A percentile compares a stretch with the other conserved stretches of the same genome.
Conservation (phyloP, 2,329 filamentous ascomycete species). For the Tothia fuscella region DNA sequence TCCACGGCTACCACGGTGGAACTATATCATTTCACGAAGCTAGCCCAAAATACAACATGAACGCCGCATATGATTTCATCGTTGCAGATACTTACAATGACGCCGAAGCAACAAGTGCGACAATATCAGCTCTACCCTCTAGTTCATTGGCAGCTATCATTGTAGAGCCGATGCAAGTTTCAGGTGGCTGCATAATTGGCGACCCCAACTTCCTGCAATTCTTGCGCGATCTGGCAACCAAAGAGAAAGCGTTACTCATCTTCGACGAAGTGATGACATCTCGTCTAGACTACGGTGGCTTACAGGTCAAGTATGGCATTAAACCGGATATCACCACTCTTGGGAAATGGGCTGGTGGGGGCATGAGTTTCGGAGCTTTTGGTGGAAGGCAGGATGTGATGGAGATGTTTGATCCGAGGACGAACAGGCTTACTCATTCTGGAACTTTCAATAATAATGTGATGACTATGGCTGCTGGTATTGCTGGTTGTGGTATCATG, state of each 20-base stretch:
- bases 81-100: conserved; percentile 54
- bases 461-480: conserved; percentile 47
- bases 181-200: conserved; percentile 45
- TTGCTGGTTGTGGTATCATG: background rate
- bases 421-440: conserved; percentile 38
- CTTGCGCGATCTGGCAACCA: conserved; percentile 36
- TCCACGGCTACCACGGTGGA: conserved; percentile 47
- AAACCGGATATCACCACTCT: conserved; percentile 51
- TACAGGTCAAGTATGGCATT: conserved; percentile 32
- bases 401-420: conserved; percentile 41
- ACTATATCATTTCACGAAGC: conserved; percentile 34
- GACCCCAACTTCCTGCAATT: conserved; percentile 39
- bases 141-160: conserved; percentile 48
- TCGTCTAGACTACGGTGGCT: conserved; percentile 40
- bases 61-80: conserved; percentile 43
- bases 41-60: conserved; percentile 33
- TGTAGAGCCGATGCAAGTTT: conserved; percentile 55
- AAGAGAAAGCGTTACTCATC: conserved; percentile 47
- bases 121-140: conserved; percentile 27
- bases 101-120: conserved; percentile 30
- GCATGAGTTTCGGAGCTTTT: conserved; percentile 55
- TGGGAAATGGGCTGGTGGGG: conserved; percentile 57
- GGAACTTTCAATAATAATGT: conserved; percentile 61
- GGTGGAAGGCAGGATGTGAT: conserved; percentile 50
- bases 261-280: conserved; percentile 64